Base-by-base conservation (phyloP, 805 yeast genomes). In the Wickerhamomyces bovis region DNA sequence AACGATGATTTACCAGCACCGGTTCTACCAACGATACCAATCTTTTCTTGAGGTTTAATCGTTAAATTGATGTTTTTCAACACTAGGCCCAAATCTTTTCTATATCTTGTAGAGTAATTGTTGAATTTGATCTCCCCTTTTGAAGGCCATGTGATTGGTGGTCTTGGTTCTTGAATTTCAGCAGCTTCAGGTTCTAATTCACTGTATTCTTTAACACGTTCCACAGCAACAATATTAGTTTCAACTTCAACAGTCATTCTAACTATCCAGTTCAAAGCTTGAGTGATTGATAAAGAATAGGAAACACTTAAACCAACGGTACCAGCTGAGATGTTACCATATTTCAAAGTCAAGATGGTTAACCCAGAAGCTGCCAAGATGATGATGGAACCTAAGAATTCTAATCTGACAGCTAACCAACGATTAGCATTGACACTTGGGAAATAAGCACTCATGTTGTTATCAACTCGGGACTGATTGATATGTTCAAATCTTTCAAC, bases 161-260 rank as follows among this genome's bases (percentile, higher is more conserved):
- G 97, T 54, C 89, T 78, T 44, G 75, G 67, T 49, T 80, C 81
- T 45, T 85, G 70, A 21, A 81, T 63, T 45, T 73, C 80, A 1
- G 94, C 88, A 8, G 97, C 98, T 70, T 94, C 99, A n/a, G 89
- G 73, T 35, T 70, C 69, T 50, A 94, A 71, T n/a, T 69, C 65
- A 33, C 95, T 78, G 65, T 90, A 92, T 65, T 92, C 99, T 66
- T 87, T 74, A 45, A 92, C 82, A 69, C 99, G 82, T 71, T 92
- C 99, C 40, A 95, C 97, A 18, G 96, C 86, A 35, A 94, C 99
- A 69, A 94, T 90, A 66, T 89, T 92, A 12, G 97, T 89, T 67
- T 94, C 99, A 41, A 94, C 96, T 58, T 94, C 99, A 39, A 94
- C 99, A 0, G 97, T 88, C 98, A 90, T 92, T 69, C 99, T 79